phyloP scores from a whole-genome alignment of 2,329 filamentous ascomycete species.

The Trichoderma atroviride region DNA sequence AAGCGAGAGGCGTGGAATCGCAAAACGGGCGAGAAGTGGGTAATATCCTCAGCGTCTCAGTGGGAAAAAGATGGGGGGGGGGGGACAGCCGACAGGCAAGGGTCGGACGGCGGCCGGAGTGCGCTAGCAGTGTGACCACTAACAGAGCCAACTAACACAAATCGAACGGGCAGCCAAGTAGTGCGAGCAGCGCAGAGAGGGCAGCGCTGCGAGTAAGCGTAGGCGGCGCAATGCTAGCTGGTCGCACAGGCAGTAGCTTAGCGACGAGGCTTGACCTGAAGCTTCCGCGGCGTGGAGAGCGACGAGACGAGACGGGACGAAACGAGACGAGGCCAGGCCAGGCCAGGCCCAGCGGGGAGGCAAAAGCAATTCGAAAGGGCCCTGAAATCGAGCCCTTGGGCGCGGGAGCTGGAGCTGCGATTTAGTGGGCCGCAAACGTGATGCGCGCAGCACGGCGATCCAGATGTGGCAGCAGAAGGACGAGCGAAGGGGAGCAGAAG shows the following conservation, averaged over 20 bases:
- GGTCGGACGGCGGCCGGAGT: conserved; percentile 15
- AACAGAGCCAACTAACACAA: conserved; percentile 15
- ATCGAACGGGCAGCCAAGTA: conserved; percentile 8
- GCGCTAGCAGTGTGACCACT: conserved; percentile 27
- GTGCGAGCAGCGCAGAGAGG: background rate
- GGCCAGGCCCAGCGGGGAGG: background rate
- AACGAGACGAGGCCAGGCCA: no score
- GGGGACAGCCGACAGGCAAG: conserved; percentile 17
- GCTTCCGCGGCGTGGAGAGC: conserved; percentile 6
- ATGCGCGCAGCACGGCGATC: conserved; percentile 10
- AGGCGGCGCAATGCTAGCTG: conserved; percentile 4
- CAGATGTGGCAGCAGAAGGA: background rate
- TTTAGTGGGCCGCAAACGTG: conserved; percentile 17
- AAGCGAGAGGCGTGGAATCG: conserved; percentile 21
- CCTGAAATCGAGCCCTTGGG: background rate
- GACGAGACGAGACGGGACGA: background rate
- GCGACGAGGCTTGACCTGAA: conserved; percentile 2
- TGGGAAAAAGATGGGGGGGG: conserved; percentile 17
- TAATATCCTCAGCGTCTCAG: conserved; percentile 27
- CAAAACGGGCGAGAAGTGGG: conserved; percentile 27
- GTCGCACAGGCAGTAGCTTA: background rate
- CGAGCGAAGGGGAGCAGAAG: background rate
- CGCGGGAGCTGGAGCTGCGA: conserved; percentile 1
- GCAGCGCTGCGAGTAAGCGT: background rate
- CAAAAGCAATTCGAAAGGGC: background rate